Percentiles rank a stretch among this genome's conserved stretches.
phyloP scores from a whole-genome alignment of 805 yeast genomes.

The Komagataella pseudopastoris region DNA sequence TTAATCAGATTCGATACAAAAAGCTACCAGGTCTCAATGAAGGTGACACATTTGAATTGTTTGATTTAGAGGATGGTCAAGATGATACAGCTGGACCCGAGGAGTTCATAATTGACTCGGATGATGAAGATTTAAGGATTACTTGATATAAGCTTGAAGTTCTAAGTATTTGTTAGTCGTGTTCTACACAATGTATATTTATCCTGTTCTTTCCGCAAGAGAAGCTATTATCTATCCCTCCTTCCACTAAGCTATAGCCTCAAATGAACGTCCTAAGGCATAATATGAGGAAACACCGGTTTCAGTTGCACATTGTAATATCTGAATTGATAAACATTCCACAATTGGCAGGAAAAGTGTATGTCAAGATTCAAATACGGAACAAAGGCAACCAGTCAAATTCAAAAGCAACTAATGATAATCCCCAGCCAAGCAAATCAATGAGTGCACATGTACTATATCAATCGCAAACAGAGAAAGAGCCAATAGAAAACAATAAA shows the following conservation, averaged over 20 bases:
- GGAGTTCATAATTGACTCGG: neutral
- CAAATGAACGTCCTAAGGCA: neutral
- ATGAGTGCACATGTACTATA: conserved; percentile 1
- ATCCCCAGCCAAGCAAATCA: neutral
- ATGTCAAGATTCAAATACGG: conserved; percentile 26
- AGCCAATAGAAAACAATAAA: conserved; percentile 34
- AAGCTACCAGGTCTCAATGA: neutral
- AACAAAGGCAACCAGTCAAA: conserved; percentile 5
- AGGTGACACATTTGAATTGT: neutral
- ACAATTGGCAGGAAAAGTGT: conserved; percentile 56
- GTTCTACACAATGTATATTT: neutral
- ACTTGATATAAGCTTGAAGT: neutral
- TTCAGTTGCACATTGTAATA: conserved; percentile 42
- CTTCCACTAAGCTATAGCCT: neutral
- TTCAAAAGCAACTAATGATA: neutral
- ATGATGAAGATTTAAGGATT: neutral
- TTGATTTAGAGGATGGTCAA: neutral
- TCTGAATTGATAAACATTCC: conserved; percentile 78
- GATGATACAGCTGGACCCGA: neutral
- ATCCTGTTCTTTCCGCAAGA: neutral
- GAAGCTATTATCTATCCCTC: neutral
- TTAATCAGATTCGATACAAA: neutral
- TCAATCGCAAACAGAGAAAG: conserved; percentile 26
- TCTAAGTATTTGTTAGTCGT: neutral
- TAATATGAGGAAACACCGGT: conserved; percentile 22